Evolutionary conservation across 148 eudicot species (phyloP), one percentile per base, ranked within the genome.

Genomic region (Rhododendron vialii): DNA sequence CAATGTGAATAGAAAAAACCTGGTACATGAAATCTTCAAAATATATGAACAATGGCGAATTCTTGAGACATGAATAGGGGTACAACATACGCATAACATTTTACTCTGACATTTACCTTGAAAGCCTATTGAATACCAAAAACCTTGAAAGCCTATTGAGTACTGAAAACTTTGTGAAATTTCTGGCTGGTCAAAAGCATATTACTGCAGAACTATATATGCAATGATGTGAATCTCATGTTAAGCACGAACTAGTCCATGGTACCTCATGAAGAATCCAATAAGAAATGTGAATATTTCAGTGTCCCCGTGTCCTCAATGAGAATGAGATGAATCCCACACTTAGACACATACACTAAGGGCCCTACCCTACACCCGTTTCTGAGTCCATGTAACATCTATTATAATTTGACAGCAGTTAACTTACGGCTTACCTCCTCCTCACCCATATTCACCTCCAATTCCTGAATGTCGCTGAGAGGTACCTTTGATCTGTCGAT

Each of bases 391-490:
- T 67, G 35, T 28, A 26, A 28, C 33, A 67, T 24, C 35, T 67
- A 12, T 26, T 7, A 28, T 2, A 35, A 33, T 0, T 63, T 33
- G 47, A 43, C 24, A 41, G 53, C 12, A 11, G 35, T 45, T 69
- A 67, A 83, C 74, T 67, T 24, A n/a, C 1, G n/a, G 69, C 26
- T 65, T 83, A 83, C 85, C 85, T 83, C 85, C 78, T 67, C 59
- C 41, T 83, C 78, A 47, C 78, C 85, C 78, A 83, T 47, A 35
- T 38, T n/a, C 38, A 83, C 43, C 57, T 83, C 78, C 77, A 41
- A 43, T 17, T 65, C 85, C 41, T 15, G 38, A 9, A 83, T 17
- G 7, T 67, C 26, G 8, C 57, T 45, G 24, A 45, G 9, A 30
- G 78, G 57, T 7, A 83, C n/a, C 53, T 83, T 67, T 18, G 26